Conservation (phyloP, 306 rosid species). For the Lathyrus tuberosus region DNA sequence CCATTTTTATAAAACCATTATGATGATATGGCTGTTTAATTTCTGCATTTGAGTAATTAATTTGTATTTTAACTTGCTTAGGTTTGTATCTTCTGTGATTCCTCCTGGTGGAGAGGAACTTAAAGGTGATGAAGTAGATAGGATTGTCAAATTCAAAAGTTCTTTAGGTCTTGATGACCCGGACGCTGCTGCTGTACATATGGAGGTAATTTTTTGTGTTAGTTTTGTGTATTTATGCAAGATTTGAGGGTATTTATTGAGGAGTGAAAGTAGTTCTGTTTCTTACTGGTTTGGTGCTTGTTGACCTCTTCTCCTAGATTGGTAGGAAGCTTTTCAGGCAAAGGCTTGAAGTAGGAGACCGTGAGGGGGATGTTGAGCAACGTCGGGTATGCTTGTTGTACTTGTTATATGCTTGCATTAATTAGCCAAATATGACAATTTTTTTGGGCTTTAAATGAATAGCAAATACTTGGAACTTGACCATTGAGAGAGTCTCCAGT, state of each 20-base stretch:
- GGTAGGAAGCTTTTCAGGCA: conserved; percentile 89
- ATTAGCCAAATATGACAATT: conserved; percentile 5
- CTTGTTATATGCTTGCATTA: conserved; percentile 21
- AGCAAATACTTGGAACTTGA: conserved; percentile 66
- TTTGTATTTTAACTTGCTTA: conserved; percentile 31
- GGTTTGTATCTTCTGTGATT: conserved; percentile 80
- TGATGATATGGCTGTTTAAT: conserved; percentile 15
- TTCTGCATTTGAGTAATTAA: conserved; percentile 31
- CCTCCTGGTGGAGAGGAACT: conserved; percentile 88
- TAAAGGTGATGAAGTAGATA: conserved; percentile 79
- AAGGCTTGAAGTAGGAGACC: conserved; percentile 94
- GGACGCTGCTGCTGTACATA: conserved; percentile 95
- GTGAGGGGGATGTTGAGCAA: conserved; percentile 78
- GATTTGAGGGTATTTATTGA: conserved; percentile 28
- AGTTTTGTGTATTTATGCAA: not conserved
- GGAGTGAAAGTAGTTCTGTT: conserved; percentile 17
- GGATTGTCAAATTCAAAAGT: conserved; percentile 69
- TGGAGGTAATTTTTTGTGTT: conserved; percentile 66
- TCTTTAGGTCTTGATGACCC: conserved; percentile 95
- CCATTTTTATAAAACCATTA: too few species aligned
- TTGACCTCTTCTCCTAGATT: conserved; percentile 51
- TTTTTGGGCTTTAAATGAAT: conserved; percentile 25
- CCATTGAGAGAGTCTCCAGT: conserved; percentile 79
- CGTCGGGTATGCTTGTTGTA: conserved; percentile 77
- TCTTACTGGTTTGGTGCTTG: conserved; percentile 44